These are phyloP conservation scores for Nicotiana benthamiana DNA, from an alignment of 257 asterid genomes.

Conservation along the genomic window DNA sequence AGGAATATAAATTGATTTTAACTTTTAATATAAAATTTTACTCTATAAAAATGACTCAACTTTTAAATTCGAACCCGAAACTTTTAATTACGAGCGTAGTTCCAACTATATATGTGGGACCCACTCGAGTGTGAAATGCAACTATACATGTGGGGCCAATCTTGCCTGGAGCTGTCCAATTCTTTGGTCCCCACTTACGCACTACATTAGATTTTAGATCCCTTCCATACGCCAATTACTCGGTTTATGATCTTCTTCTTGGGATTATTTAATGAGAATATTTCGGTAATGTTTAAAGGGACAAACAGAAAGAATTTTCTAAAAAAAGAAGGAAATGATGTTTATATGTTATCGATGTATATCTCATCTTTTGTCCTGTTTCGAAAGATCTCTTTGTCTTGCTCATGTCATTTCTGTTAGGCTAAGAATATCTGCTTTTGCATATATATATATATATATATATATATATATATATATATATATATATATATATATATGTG, in stretches of 20 bases:
- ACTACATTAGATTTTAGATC: neutral
- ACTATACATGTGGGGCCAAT: constrained; percentile 9
- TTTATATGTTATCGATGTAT: neutral
- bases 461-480: too few relatives aligned
- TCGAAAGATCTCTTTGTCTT: neutral
- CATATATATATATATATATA: too few relatives aligned
- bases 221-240: neutral
- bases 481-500: too few relatives aligned
- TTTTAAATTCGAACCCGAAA: too few relatives aligned
- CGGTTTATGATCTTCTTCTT: neutral
- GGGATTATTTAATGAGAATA: neutral
- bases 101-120: constrained; percentile 21
- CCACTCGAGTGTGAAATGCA: constrained; percentile 29
- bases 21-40: too few relatives aligned
- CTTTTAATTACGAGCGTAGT: too few relatives aligned
- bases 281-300: neutral
- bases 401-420: constrained; percentile 9
- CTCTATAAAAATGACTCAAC: too few relatives aligned
- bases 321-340: neutral
- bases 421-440: neutral
- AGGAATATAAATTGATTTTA: too few relatives aligned
- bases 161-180: neutral
- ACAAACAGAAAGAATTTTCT: neutral
- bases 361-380: neutral
- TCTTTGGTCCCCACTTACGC: constrained; percentile 5